Evolutionary conservation across 495 filamentous ascomycete species (phyloP), one percentile per base, ranked within the genome.

Genomic region (Xylaria palmicola): DNA sequence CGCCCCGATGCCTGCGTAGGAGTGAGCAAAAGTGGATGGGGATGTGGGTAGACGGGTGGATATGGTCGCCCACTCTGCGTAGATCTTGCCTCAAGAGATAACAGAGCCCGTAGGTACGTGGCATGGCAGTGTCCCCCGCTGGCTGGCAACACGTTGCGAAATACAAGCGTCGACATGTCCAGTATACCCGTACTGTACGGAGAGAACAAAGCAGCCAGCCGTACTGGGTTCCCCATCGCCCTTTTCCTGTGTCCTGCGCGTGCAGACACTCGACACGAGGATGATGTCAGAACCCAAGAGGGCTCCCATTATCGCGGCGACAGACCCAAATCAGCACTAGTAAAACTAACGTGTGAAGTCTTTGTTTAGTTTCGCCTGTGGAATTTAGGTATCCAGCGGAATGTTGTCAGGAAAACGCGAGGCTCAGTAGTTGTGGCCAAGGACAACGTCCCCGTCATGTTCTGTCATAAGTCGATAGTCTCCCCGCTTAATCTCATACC

Each of bases 21-120:
- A 36, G 50, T 47, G 22, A 63, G 60, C 30, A 65, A 61, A 63
- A 65, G 62, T 64, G 62, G 64, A 55, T 59, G 68, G 40, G 37
- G 52, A 64, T 70, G 68, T 70, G 67, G 65, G 68, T 65, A 62
- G 68, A 64, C 60, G 65, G 61, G 62, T 71, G 62, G 61, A 49
- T 67, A 67, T 54, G 2, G 20, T 40, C 29, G 19, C 50, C 50
- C 59, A 61, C 59, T 48, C 49, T 29, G 12, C 30, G 49, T 47
- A 45, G 50, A 61, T 55, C 59, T 45, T 60, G 40, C 48, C 48
- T 41, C 49, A 36, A 53, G 29, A 0, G 48, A 45, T n/a, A 27
- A 17, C 34, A 20, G 6, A 47, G 24, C 29, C 27, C 24, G 30
- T 40, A 37, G 9, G 30, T 29, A 58, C 19, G 43, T 57, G 47